Evolutionary conservation across 176 grass and related monocot genomes (phyloP).

Genomic region (Zea mays): DNA sequence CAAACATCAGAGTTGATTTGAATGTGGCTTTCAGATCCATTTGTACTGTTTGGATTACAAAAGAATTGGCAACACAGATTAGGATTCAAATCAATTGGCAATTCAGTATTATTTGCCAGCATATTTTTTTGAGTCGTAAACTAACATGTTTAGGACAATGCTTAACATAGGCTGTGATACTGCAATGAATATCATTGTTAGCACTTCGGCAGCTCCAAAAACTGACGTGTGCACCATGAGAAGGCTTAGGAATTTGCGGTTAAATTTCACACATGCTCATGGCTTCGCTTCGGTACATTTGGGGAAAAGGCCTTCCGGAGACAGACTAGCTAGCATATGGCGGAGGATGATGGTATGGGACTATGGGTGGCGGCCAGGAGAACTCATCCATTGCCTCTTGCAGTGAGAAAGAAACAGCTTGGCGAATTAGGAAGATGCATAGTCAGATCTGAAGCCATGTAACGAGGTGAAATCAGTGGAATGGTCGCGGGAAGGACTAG

Average conservation of each 20-base stretch:
- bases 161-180: background rate
- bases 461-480: background rate
- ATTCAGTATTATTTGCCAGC: background rate
- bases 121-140: background rate
- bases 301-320: background rate
- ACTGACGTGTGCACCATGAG: background rate
- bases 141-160: background rate
- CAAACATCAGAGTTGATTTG: background rate
- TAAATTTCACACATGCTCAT: background rate
- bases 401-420: background rate
- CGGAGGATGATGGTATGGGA: background rate
- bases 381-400: background rate
- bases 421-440: background rate
- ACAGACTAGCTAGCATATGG: background rate
- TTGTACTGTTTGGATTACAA: background rate
- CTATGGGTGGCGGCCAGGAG: background rate
- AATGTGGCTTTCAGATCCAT: constrained; percentile 3
- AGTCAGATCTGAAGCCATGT: background rate
- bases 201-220: background rate
- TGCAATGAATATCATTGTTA: background rate
- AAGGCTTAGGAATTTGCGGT: background rate
- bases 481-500: background rate
- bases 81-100: background rate
- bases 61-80: background rate
- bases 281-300: background rate